A percentile compares a stretch with the other conserved stretches of the same genome.
phyloP scores from a whole-genome alignment of 2,329 filamentous ascomycete genomes.

The Phialophora macrospora region DNA sequence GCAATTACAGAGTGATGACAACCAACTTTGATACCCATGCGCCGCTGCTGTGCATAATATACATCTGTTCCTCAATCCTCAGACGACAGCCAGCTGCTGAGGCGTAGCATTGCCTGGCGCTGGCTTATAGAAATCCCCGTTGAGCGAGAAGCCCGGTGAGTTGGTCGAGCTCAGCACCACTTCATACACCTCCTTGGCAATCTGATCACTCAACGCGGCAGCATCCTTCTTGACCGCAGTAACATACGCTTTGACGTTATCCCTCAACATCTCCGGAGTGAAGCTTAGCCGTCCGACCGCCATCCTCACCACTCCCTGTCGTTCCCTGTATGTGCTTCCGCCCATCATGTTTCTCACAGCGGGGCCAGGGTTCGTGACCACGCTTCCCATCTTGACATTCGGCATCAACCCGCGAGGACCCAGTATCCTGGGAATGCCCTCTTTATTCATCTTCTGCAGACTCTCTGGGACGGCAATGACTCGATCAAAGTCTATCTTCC shows the following conservation, averaged over 20 bases:
- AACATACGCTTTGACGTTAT: conserved; percentile 81
- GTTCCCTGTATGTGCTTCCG: conserved; percentile 84
- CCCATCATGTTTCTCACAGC: conserved; percentile 82
- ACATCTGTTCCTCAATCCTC: conserved; percentile 42
- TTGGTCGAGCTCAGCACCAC: conserved; percentile 82
- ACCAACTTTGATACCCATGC: conserved; percentile 12
- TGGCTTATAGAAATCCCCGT: conserved; percentile 66
- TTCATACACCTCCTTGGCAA: conserved; percentile 73
- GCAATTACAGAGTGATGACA: conserved; percentile 28
- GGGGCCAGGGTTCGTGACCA: conserved; percentile 77
- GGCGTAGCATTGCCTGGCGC: conserved; percentile 25
- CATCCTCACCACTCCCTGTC: conserved; percentile 80
- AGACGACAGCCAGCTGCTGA: conserved; percentile 28
- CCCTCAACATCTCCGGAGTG: conserved; percentile 81
- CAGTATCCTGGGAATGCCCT: conserved; percentile 76
- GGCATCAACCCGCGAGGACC: conserved; percentile 95
- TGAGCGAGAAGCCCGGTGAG: conserved; percentile 84
- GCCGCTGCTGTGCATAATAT: conserved; percentile 32
- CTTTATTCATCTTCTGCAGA: conserved; percentile 78
- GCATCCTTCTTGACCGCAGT: conserved; percentile 79
- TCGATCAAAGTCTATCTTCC: conserved; percentile 83
- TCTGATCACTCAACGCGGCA: conserved; percentile 61
- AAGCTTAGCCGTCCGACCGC: conserved; percentile 90
- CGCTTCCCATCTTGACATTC: conserved; percentile 81
- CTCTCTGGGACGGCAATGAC: conserved; percentile 84